A percentile compares a stretch with the other conserved stretches of the same genome.
Conservation (phyloP, 495 filamentous ascomycete genomes). For the Amniculicola lignicola region DNA sequence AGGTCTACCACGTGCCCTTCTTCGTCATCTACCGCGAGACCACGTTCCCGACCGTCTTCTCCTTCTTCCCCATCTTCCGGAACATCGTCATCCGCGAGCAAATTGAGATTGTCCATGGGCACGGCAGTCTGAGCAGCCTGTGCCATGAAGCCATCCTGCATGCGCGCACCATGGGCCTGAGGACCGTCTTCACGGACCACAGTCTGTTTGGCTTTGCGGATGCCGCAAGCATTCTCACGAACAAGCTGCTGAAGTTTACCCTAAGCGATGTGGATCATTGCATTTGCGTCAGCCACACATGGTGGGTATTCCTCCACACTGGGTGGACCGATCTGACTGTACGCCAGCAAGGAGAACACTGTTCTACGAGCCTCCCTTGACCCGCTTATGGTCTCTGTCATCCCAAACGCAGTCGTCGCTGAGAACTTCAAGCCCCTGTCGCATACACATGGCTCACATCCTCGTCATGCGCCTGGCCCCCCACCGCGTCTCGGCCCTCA, state of each 20-base stretch:
- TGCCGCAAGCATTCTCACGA: slow-evolving; percentile 91
- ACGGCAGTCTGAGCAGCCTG: slow-evolving; percentile 84
- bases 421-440: slow-evolving; percentile 81
- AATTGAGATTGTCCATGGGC: slow-evolving; percentile 96
- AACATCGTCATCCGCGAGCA: slow-evolving; percentile 91
- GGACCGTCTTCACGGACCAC: slow-evolving; percentile 96
- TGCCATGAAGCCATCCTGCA: slow-evolving; percentile 95
- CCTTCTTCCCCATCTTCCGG: slow-evolving; percentile 93
- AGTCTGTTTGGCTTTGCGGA: slow-evolving; percentile 98
- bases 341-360: slow-evolving; percentile 88
- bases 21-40: slow-evolving; percentile 90
- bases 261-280: slow-evolving; percentile 97
- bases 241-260: slow-evolving; percentile 93
- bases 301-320: slow-evolving; percentile 52
- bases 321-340: slow-evolving; percentile 2
- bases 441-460: slow-evolving; percentile 29
- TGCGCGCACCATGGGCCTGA: slow-evolving; percentile 90
- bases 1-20: slow-evolving; percentile 97
- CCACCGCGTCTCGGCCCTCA: slow-evolving; percentile 64
- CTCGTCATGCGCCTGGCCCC: slow-evolving; percentile 46
- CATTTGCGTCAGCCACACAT: slow-evolving; percentile 96
- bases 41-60: slow-evolving; percentile 97
- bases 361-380: slow-evolving; percentile 92
- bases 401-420: slow-evolving; percentile 94
- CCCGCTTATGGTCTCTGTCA: slow-evolving; percentile 94